Evolutionary conservation across 257 asterid genomes (phyloP).

Genomic region (Pogostemon cablin): DNA sequence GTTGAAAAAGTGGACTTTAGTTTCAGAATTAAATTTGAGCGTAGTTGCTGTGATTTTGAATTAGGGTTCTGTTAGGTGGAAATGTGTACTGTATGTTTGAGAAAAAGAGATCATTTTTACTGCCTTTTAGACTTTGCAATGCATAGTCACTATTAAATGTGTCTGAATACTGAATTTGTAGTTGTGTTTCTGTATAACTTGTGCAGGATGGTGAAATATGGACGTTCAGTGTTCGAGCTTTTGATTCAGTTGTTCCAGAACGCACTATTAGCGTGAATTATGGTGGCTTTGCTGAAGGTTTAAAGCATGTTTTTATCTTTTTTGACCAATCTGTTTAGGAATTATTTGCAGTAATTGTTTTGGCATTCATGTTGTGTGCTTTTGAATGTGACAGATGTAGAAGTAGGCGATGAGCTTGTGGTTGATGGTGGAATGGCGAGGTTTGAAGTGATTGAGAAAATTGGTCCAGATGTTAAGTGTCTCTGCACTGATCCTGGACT

Average conservation of each 20-base stretch:
- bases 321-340: slow-evolving; percentile 38
- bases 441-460: slow-evolving; percentile 91
- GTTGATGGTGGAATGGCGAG: slow-evolving; percentile 99
- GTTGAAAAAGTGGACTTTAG: background rate
- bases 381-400: slow-evolving; percentile 62
- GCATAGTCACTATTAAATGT: background rate
- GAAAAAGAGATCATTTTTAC: background rate
- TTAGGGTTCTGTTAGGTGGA: background rate
- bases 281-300: slow-evolving; percentile 84
- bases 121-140: slow-evolving; percentile 10
- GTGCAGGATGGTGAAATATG: slow-evolving; percentile 88
- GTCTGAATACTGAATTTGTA: slow-evolving; percentile 23
- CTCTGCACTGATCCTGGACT: slow-evolving; percentile 96
- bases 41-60: background rate
- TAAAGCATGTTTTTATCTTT: slow-evolving; percentile 66
- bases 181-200: slow-evolving; percentile 25
- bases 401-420: slow-evolving; percentile 89
- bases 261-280: slow-evolving; percentile 81
- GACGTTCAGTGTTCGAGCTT: slow-evolving; percentile 95
- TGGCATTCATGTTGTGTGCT: slow-evolving; percentile 34
- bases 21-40: slow-evolving; percentile 4
- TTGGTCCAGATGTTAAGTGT: slow-evolving; percentile 99
- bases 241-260: slow-evolving; percentile 77
- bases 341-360: slow-evolving; percentile 11
- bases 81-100: background rate